Evolutionary conservation across 106 monocot species (phyloP), one percentile per base, ranked within the genome.

Genomic region (Chionographis japonica): DNA sequence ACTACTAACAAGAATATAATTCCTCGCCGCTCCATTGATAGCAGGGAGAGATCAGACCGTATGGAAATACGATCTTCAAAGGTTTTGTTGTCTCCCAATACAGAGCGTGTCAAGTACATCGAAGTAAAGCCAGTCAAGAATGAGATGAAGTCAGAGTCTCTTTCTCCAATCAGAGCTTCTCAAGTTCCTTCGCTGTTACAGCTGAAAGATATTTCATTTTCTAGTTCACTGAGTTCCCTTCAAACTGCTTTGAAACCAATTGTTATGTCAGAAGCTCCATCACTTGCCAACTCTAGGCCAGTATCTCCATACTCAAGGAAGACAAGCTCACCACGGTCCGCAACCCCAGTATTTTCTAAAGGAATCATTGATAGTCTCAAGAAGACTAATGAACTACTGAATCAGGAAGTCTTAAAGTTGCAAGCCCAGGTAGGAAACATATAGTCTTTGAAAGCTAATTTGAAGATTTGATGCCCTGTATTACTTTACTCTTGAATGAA

Each of bases 191-290:
- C 90, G 18, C 50, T 73, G 12, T 60, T 71, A 37, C 82, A 79
- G 61, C 53, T 85, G 27, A 89, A 85, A 77, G 82, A 89, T 61
- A 65, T 85, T 17, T 20, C 80, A 50, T 81, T 89, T 17, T 70
- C 93, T 41, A 79, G 72, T 58, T 71, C 87, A 42, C 20, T 78
- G 53, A 76, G 80, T 80, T 54, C 50, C 10, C 50, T 74, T 17
- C 79, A 73, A 60, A 78, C 73, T 65, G 74, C 78, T 67, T 75
- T 83, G 52, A 83, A 72, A 50, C 79, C 79, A 62, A 58, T 79
- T 58, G 15, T 68, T 37, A 69, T 74, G 56, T 68, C 74, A 49
- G 14, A 16, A n/a, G 14, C 78, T 66, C 27, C 72, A 38, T 66
- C 50, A 9, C 2, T 62, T 8, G 4, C 17, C 52, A 72, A 60